Conservation (phyloP, 1,284 basidiomycete genomes). For the Fomes fomentarius region DNA sequence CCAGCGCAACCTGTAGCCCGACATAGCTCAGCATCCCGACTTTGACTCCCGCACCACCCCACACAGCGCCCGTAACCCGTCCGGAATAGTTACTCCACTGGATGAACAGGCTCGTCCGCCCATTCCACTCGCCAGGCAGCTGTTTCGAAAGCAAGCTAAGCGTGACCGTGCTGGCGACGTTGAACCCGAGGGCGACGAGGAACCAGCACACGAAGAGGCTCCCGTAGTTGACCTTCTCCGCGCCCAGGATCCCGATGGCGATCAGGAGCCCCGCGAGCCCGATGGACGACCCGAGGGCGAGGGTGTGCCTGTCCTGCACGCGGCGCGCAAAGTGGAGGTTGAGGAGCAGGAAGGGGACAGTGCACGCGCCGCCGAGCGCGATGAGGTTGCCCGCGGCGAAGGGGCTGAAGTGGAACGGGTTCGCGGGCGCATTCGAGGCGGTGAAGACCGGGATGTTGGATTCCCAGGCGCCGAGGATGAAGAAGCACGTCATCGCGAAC, state of each 20-base stretch:
- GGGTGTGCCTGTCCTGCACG: conserved; percentile 63
- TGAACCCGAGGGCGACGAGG: conserved; percentile 70
- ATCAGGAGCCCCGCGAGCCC: conserved; percentile 57
- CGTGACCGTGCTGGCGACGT: conserved; percentile 67
- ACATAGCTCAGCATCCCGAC: conserved; percentile 68
- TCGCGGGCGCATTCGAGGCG: conserved; percentile 34
- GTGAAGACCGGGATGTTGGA: conserved; percentile 71
- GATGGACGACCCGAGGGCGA: conserved; percentile 54
- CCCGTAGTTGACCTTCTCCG: conserved; percentile 48
- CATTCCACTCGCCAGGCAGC: conserved; percentile 64
- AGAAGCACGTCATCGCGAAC: conserved; percentile 76
- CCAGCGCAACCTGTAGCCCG: conserved; percentile 63
- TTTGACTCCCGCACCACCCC: conserved; percentile 66
- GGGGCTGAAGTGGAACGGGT: conserved; percentile 57
- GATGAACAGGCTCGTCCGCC: conserved; percentile 55
- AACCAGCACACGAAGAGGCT: conserved; percentile 68
- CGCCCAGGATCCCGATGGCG: conserved; percentile 48
- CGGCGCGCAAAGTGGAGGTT: conserved; percentile 61
- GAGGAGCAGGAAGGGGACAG: conserved; percentile 67
- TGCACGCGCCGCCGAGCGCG: conserved; percentile 62
- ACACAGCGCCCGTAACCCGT: conserved; percentile 64
- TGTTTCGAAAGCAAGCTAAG: conserved; percentile 69
- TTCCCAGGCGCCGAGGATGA: conserved; percentile 74
- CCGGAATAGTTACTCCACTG: conserved; percentile 72
- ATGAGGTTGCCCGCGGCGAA: conserved; percentile 73